A percentile compares a stretch with the other conserved stretches of the same genome.
Evolutionary conservation across 164 flowering plant genomes (phyloP).

Genomic region (Piper betle): DNA sequence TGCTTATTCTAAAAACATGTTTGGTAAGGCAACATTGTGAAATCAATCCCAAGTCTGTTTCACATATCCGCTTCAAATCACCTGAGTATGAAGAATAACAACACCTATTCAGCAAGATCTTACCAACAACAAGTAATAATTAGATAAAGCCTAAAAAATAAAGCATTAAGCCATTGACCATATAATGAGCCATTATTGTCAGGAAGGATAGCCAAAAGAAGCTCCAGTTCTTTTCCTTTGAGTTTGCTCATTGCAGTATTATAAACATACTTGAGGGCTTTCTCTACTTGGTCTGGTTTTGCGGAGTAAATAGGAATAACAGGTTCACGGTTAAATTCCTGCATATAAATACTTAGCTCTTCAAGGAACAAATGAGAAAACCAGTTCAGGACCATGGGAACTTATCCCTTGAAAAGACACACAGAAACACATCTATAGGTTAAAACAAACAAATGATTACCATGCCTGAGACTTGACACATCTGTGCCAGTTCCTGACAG

Average conservation of each 20-base stretch:
- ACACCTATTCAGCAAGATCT: not conserved
- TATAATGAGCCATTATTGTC: slow-evolving; percentile 46
- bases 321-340: slow-evolving; percentile 52
- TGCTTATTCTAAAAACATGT: slow-evolving; percentile 3
- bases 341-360: not conserved
- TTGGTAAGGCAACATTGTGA: slow-evolving; percentile 21
- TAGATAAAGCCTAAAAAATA: not conserved
- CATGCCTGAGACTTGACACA: slow-evolving; percentile 62
- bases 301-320: slow-evolving; percentile 32
- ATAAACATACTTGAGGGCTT: slow-evolving; percentile 31
- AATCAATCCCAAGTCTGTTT: slow-evolving; percentile 22
- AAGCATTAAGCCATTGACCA: slow-evolving; percentile 17
- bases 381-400: too few species aligned
- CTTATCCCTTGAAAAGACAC: not conserved
- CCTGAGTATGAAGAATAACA: slow-evolving; percentile 16
- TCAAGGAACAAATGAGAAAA: too few species aligned
- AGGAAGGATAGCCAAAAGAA: slow-evolving; percentile 36
- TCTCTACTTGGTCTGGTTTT: slow-evolving; percentile 44
- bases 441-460: slow-evolving; percentile 11
- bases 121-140: not conserved
- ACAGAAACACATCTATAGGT: not conserved
- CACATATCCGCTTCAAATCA: slow-evolving; percentile 27
- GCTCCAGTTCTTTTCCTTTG: slow-evolving; percentile 36
- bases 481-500: slow-evolving; percentile 44
- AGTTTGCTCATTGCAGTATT: slow-evolving; percentile 27